Evolutionary conservation across 2,329 filamentous ascomycete species (phyloP), one percentile per base, ranked within the genome.

Genomic region (Aspergillus sp.): DNA sequence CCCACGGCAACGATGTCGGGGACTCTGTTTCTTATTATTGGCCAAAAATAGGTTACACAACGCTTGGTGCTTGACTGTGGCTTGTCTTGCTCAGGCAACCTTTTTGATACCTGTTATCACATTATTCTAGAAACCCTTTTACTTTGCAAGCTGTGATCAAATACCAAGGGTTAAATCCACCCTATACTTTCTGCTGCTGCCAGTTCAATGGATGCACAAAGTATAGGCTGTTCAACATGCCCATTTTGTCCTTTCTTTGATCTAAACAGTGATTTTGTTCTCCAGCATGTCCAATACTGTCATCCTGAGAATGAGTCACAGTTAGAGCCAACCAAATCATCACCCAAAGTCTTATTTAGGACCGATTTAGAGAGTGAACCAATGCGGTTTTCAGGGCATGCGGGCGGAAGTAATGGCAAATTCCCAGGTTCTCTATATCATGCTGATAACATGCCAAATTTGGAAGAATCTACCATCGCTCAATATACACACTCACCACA

Each of bases 221-320:
- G 17, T 17, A 31, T 46, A 37, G 52, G 60, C 25, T 57, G 50
- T 21, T 58, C 69, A 57, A 63, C 66, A 17, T 81, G 78, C 61
- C 79, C 79, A 2, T 79, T 81, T 59, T 81, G 79, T 59, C 68
- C 73, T 6, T 80, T 79, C 55, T 66, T 68, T 25, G 75, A 79
- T 52, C 52, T 61, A 11, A 75, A 78, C 60, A 62, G 69, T 19
- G 72, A 73, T 52, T 73, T 75, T 52, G 69, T 81, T 45, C 62
- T 68, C 12, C 69, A 79, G 47, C 79, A 81, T 64, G 74, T 81
- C 48, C 77, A 79, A 48, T 68, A 72, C 43, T 73, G 72, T 51
- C 79, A 81, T 55, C 74, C 78, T 23, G 78, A 80, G 64, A 65
- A 66, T 55, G 71, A 65, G 6, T 58, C 62, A 37, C 65, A 64